Evolutionary conservation across 108 stramenopile genomes (phyloP).

Genomic region (Asterionellopsis glacialis): DNA sequence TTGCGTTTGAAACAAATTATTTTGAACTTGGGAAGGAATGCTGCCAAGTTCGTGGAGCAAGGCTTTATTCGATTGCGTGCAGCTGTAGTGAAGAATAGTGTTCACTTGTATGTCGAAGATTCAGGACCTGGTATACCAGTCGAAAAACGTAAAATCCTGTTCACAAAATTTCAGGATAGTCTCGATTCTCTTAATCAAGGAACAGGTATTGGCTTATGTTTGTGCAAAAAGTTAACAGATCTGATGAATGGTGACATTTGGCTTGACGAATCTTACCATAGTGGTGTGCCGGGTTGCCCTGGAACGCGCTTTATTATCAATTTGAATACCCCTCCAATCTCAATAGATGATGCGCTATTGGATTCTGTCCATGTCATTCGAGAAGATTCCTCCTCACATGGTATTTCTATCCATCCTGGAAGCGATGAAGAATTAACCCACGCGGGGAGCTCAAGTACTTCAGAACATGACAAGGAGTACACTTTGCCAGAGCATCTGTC

Average conservation of each 20-base stretch:
- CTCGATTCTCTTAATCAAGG: conserved; percentile 42
- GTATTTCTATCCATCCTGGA: too few relatives aligned
- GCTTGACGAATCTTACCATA: conserved; percentile 37
- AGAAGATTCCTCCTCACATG: too few relatives aligned
- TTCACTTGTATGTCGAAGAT: conserved; percentile 33
- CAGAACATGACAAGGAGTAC: neutral
- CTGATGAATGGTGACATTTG: conserved; percentile 47
- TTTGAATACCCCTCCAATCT: conserved; percentile 9
- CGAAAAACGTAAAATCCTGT: conserved; percentile 28
- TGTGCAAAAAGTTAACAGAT: conserved; percentile 41
- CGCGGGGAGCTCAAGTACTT: too few relatives aligned
- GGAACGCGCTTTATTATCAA: conserved; percentile 46
- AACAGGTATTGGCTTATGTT: conserved; percentile 43
- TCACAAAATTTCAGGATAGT: conserved; percentile 45
- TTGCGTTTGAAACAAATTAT: conserved; percentile 54
- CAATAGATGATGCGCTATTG: neutral
- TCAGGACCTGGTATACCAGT: conserved; percentile 47
- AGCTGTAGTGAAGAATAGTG: conserved; percentile 9
- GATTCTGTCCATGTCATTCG: too few relatives aligned
- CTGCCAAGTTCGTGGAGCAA: conserved; percentile 40
- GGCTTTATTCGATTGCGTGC: conserved; percentile 51
- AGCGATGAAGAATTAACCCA: too few relatives aligned
- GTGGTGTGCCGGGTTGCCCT: conserved; percentile 33
- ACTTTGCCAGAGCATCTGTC: conserved; percentile 21
- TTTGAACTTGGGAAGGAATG: conserved; percentile 41